Conservation (phyloP, 2,329 filamentous ascomycete genomes). For the Diaporthe destruens region DNA sequence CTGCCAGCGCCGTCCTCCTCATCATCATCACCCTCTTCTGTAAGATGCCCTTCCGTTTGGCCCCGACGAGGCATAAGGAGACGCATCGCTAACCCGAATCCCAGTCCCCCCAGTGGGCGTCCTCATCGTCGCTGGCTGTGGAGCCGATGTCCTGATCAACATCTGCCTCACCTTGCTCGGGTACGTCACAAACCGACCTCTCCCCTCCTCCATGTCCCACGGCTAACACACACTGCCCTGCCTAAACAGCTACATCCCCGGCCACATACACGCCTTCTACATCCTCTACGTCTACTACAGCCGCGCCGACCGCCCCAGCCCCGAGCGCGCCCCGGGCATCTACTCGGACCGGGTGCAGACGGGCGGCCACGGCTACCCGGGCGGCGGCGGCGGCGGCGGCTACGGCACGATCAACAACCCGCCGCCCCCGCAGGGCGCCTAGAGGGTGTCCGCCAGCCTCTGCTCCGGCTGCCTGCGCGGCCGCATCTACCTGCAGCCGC, state of each 20-base stretch:
- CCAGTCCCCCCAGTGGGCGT: constrained; percentile 76
- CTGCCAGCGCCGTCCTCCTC: constrained; percentile 35
- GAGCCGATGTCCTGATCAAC: constrained; percentile 75
- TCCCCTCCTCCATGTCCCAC: neutral
- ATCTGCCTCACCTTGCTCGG: constrained; percentile 75
- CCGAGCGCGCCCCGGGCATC: constrained; percentile 73
- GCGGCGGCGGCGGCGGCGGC: constrained; percentile 8
- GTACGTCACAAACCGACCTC: constrained; percentile 49
- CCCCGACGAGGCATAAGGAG: neutral
- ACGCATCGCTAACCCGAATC: constrained; percentile 2
- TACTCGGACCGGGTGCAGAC: constrained; percentile 80
- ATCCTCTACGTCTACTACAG: constrained; percentile 87
- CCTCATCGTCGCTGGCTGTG: constrained; percentile 74
- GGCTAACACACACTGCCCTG: neutral
- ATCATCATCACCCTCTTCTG: constrained; percentile 41
- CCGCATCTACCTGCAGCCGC: neutral
- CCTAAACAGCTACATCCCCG: constrained; percentile 74
- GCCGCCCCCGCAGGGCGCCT: neutral
- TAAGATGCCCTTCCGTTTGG: neutral
- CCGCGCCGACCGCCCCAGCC: constrained; percentile 72
- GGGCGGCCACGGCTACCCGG: constrained; percentile 74
- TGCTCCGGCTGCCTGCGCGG: constrained; percentile 12
- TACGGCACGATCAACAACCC: constrained; percentile 38
- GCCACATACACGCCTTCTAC: constrained; percentile 85
- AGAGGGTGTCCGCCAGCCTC: neutral